Evolutionary conservation across 2,329 filamentous ascomycete genomes (phyloP).

Genomic region (Aspergillus texensis): DNA sequence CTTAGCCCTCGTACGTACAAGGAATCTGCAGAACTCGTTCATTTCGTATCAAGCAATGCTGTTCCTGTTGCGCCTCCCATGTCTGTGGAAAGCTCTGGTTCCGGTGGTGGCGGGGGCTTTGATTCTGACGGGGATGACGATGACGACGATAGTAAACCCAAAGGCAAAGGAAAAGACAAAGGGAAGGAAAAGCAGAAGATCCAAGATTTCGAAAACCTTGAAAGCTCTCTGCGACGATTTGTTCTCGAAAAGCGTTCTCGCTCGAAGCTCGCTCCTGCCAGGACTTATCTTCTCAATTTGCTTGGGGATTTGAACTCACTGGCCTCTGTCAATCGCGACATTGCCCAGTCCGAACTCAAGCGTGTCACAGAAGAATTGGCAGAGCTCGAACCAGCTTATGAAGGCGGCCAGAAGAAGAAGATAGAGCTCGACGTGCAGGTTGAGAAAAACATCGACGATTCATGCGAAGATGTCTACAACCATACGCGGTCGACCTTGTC

Average conservation of each 20-base stretch:
- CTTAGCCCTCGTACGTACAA: conserved; percentile 94
- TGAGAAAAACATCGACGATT: conserved; percentile 79
- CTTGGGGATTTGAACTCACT: conserved; percentile 83
- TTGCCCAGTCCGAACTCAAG: conserved; percentile 81
- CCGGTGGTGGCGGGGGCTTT: conserved; percentile 58
- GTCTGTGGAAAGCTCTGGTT: conserved; percentile 51
- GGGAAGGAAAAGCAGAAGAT: conserved; percentile 88
- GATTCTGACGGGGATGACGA: conserved; percentile 53
- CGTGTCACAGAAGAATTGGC: conserved; percentile 78
- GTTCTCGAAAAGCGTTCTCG: conserved; percentile 93
- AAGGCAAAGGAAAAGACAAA: conserved; percentile 74
- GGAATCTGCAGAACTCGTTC: conserved; percentile 87
- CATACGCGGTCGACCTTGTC: conserved; percentile 76
- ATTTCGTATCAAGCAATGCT: conserved; percentile 97
- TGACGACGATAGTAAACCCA: conserved; percentile 46
- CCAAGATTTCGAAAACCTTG: conserved; percentile 85
- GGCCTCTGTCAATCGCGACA: conserved; percentile 82
- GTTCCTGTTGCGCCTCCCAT: conserved; percentile 72
- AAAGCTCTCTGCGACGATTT: conserved; percentile 85
- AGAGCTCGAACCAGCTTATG: conserved; percentile 81
- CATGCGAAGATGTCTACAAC: conserved; percentile 82
- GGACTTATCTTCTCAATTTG: conserved; percentile 93
- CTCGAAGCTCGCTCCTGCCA: conserved; percentile 92
- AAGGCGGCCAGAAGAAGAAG: conserved; percentile 79
- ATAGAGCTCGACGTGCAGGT: conserved; percentile 79